phyloP scores from a whole-genome alignment of 1,284 basidiomycete species.

The Boletus holoroseus region DNA sequence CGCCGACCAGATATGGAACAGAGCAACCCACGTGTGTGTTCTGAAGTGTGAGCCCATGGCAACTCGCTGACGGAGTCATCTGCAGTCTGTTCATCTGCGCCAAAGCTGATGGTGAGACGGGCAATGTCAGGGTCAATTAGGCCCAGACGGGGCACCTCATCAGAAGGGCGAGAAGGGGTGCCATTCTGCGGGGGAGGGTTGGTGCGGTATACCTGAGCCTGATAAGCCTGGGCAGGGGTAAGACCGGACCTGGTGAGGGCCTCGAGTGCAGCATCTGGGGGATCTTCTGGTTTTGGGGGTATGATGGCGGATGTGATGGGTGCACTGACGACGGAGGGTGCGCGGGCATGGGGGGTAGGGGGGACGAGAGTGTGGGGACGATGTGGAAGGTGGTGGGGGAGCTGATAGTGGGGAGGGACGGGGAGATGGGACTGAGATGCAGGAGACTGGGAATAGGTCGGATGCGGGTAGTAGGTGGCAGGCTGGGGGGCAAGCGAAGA shows the following conservation, averaged over 20 bases:
- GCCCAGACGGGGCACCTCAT: constrained; percentile 39
- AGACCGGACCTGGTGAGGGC: constrained; percentile 48
- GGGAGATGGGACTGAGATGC: constrained; percentile 26
- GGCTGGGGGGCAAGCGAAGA: constrained; percentile 25
- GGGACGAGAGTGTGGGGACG: constrained; percentile 37
- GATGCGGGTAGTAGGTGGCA: constrained; percentile 31
- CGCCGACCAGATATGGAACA: constrained; percentile 27
- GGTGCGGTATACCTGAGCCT: constrained; percentile 61
- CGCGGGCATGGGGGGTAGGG: constrained; percentile 39
- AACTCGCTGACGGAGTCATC: constrained; percentile 51
- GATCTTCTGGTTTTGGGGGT: constrained; percentile 48
- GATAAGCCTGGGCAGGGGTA: constrained; percentile 74
- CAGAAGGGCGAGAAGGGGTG: constrained; percentile 15
- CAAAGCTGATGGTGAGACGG: constrained; percentile 55
- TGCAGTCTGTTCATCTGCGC: constrained; percentile 36
- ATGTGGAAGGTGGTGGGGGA: constrained; percentile 25
- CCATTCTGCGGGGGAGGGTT: constrained; percentile 36
- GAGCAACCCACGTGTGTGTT: constrained; percentile 34
- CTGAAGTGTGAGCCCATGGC: constrained; percentile 47
- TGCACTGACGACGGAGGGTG: constrained; percentile 49
- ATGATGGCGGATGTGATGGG: constrained; percentile 43
- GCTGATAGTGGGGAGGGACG: constrained; percentile 20
- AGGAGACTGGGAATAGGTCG: constrained; percentile 29
- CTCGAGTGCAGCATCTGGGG: constrained; percentile 48
- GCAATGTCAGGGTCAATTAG: constrained; percentile 51